These are phyloP conservation scores for Globisporangium nagaii DNA, from an alignment of 352 stramenopile genomes.

Conservation along the genomic window DNA sequence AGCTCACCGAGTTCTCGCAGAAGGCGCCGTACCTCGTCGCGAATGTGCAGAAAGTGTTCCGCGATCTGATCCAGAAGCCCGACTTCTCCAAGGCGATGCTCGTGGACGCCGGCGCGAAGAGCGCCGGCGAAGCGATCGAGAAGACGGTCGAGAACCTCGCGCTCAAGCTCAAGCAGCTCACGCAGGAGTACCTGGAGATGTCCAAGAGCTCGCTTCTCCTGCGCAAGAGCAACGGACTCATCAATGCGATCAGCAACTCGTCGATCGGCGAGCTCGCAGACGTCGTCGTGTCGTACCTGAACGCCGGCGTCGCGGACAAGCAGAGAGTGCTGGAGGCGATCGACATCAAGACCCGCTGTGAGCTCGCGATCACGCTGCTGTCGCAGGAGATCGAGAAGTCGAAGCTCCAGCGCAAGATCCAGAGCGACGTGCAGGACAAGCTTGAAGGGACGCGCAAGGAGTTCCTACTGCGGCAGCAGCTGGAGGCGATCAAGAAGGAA, in stretches of 20 bases:
- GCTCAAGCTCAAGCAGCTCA: constrained; percentile 54
- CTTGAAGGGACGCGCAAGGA: constrained; percentile 69
- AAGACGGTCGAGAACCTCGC: constrained; percentile 30
- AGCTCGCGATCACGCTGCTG: constrained; percentile 41
- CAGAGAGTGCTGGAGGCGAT: constrained; percentile 53
- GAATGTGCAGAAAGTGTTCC: constrained; percentile 26
- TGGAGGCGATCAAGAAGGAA: constrained; percentile 99
- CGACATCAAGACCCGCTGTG: constrained; percentile 33
- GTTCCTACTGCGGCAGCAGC: constrained; percentile 97
- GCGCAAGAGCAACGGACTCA: constrained; percentile 47
- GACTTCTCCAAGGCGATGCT: constrained; percentile 11
- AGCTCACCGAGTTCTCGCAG: constrained; percentile 39
- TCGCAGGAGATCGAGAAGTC: constrained; percentile 58
- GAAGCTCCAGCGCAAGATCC: constrained; percentile 61
- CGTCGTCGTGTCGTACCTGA: constrained; percentile 65
- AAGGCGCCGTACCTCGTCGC: constrained; percentile 57
- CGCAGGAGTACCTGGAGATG: constrained; percentile 59
- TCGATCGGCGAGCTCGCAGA: constrained; percentile 61
- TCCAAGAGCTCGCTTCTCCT: constrained; percentile 54
- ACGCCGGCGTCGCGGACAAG: constrained; percentile 46
- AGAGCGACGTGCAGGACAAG: constrained; percentile 66
- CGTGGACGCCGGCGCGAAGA: constrained; percentile 1
- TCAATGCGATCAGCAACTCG: constrained; percentile 57
- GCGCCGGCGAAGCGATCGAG: constrained; percentile 8
- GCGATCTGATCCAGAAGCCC: constrained; percentile 7